Evolutionary conservation across 2,329 filamentous ascomycete species (phyloP).

Genomic region (Sphaceloma murrayae): DNA sequence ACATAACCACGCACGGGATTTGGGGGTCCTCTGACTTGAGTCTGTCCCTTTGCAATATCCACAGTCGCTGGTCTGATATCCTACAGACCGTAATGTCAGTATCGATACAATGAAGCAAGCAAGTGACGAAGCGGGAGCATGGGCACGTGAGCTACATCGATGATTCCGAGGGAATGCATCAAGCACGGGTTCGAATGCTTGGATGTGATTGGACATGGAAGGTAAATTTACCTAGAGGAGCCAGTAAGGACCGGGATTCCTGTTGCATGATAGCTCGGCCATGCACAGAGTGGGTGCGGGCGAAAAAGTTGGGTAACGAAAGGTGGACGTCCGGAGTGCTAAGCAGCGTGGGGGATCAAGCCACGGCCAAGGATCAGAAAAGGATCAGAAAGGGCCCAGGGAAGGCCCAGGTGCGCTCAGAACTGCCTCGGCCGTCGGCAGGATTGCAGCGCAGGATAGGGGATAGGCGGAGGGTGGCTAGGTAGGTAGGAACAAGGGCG

Average conservation of each 20-base stretch:
- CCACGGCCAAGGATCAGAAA: neutral
- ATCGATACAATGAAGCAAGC: neutral
- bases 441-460: neutral
- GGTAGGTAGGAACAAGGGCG: no score
- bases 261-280: neutral
- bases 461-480: no score
- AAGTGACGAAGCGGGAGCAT: neutral
- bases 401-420: neutral
- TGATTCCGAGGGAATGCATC: neutral
- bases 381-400: neutral
- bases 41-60: constrained; percentile 41
- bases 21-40: constrained; percentile 38
- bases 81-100: constrained; percentile 24
- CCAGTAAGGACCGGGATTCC: constrained; percentile 24
- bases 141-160: constrained; percentile 1
- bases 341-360: neutral
- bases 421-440: neutral
- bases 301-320: neutral
- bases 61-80: constrained; percentile 41
- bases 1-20: constrained; percentile 38
- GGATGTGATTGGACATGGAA: constrained; percentile 20
- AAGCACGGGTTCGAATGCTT: constrained; percentile 21
- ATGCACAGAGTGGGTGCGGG: neutral
- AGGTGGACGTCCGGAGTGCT: neutral
- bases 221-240: constrained; percentile 26